Base-by-base conservation (phyloP, 257 asterid species). In the Solanum clarkiae region DNA sequence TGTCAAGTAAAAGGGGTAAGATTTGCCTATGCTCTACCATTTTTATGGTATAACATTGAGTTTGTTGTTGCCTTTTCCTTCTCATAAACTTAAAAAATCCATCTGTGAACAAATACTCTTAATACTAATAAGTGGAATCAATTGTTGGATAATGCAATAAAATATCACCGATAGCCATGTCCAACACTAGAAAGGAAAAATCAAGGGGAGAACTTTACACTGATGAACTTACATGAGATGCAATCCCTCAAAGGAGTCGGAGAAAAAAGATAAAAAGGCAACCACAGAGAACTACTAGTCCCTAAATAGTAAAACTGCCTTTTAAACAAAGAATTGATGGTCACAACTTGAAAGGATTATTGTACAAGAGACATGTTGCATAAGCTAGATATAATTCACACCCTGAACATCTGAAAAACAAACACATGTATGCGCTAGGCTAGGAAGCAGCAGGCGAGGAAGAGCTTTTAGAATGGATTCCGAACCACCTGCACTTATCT, bases 401-500 rank as follows among this genome's bases (percentile, higher is more conserved):
- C 66, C 65, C 90, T 77, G 84, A 86, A 86, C 68, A 80, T 80
- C 87, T 55, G 49, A 71, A 82, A 26, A 82, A 87, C 68, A 42
- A 70, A 79, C 18, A 68, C 79, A 29, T 26, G 40, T 68, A 63
- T 56, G 77, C n/a, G 84, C 91, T 91, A 92, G 82, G 94, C 91
- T 91, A 92, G 80, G 95, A 84, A 81, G 85, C 90, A 80, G 83
- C 87, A n/a, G 90, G 85, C 2, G 98, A 87, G 8, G 98, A 88
- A 49, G 96, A 90, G 85, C 92, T 90, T 88, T 92, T 94, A 26
- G 98, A 90, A 87, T 89, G 91, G 86, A 89, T 68, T 60, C 97
- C 94, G 63, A 97, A 95, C 98, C 99, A 95, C 87, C 92, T 5
- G 90, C 98, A 97, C 77, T 90, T 97, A 84, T 97, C 99, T 81